Percentiles rank a stretch among this genome's conserved stretches.
Evolutionary conservation across 2,329 filamentous ascomycete species (phyloP).

Genomic region (Camillea tinctor): DNA sequence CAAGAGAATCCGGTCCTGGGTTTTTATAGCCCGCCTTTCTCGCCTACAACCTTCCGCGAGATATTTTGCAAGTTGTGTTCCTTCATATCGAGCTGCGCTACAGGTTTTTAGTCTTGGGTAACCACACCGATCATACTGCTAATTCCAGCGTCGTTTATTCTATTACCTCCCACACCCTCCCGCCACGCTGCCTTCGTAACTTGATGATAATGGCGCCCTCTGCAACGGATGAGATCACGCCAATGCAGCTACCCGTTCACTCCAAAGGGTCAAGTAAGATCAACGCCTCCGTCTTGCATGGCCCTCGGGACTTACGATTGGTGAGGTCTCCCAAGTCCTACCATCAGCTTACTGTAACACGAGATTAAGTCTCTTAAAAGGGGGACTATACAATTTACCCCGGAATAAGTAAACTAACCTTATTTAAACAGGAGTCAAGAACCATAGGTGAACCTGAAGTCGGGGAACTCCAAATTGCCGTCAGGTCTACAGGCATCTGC

Average conservation of each 20-base stretch:
- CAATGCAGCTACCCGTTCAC: slow-evolving; percentile 44
- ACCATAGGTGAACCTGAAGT: slow-evolving; percentile 45
- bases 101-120: neutral
- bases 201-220: slow-evolving; percentile 51
- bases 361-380: slow-evolving; percentile 15
- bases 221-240: slow-evolving; percentile 43
- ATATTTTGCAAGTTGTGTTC: neutral
- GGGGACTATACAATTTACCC: slow-evolving; percentile 1
- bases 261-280: slow-evolving; percentile 43
- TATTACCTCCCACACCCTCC: slow-evolving; percentile 34
- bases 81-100: neutral
- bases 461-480: slow-evolving; percentile 62
- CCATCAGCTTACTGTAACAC: slow-evolving; percentile 31
- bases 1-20: slow-evolving; percentile 8
- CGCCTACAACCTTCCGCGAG: neutral
- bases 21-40: neutral
- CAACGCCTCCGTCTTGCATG: slow-evolving; percentile 57
- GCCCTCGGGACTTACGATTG: slow-evolving; percentile 55
- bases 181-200: slow-evolving; percentile 31
- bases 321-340: slow-evolving; percentile 38
- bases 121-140: slow-evolving; percentile 4
- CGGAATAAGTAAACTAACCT: slow-evolving; percentile 15
- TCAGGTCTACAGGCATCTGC: slow-evolving; percentile 67
- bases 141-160: slow-evolving; percentile 5
- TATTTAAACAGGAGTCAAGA: slow-evolving; percentile 45